Conservation (phyloP, 2,329 filamentous ascomycete species). For the Ophiostoma tasmaniense region DNA sequence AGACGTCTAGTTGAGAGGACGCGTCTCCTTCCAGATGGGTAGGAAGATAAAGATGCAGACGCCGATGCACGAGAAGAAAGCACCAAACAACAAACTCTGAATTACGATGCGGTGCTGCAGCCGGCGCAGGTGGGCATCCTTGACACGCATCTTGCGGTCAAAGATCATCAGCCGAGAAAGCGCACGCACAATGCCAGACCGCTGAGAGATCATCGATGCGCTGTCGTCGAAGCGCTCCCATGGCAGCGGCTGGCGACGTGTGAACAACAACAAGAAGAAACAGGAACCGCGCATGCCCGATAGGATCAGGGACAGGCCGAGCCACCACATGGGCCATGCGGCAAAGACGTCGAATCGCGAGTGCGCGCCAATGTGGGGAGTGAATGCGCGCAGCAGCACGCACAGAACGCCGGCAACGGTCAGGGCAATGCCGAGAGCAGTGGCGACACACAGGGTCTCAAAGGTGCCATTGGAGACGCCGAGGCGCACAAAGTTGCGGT, state of each 20-base stretch:
- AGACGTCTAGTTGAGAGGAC: background rate
- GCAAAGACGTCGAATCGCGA: conserved; percentile 35
- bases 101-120: conserved; percentile 38
- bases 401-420: conserved; percentile 33
- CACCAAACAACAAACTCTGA: conserved; percentile 34
- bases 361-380: conserved; percentile 31
- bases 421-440: conserved; percentile 34
- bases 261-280: conserved; percentile 40
- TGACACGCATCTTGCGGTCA: conserved; percentile 38
- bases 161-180: conserved; percentile 38
- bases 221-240: conserved; percentile 41
- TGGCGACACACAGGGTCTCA: conserved; percentile 41
- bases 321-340: conserved; percentile 38
- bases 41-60: conserved; percentile 36
- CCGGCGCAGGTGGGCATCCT: conserved; percentile 34
- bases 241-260: conserved; percentile 36
- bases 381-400: conserved; percentile 34
- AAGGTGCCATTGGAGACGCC: conserved; percentile 45
- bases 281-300: conserved; percentile 39
- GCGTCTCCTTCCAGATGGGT: conserved; percentile 32
- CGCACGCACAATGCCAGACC: conserved; percentile 25
- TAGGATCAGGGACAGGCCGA: conserved; percentile 36
- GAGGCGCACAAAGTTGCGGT: conserved; percentile 44
- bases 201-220: conserved; percentile 18
- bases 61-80: conserved; percentile 30